These are phyloP conservation scores for Fagopyrum homotropicum DNA, from an alignment of 148 eudicot genomes.

Conservation along the genomic window DNA sequence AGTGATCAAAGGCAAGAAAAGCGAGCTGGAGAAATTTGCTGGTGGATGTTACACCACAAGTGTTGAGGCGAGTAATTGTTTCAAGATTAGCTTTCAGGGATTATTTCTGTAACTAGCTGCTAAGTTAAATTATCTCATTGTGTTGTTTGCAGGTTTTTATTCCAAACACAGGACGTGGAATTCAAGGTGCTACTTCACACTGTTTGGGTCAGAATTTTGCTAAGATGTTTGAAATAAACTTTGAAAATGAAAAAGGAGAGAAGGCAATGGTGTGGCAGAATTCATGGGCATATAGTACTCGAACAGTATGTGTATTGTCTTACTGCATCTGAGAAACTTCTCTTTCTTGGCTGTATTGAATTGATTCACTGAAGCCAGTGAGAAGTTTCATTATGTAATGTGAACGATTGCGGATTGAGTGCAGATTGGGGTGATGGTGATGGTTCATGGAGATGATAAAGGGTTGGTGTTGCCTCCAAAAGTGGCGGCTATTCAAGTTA, in stretches of 20 bases:
- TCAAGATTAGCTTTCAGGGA: not conserved
- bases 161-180: constrained; percentile 93
- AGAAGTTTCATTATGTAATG: no score
- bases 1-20: constrained; percentile 81
- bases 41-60: constrained; percentile 95
- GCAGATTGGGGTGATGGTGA: constrained; percentile 99
- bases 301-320: constrained; percentile 44
- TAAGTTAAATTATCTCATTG: not conserved
- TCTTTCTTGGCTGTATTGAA: no score
- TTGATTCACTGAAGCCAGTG: no score
- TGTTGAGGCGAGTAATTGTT: constrained; percentile 48
- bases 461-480: constrained; percentile 96
- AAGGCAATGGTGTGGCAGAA: constrained; percentile 93
- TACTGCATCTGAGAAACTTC: no score
- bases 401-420: not conserved
- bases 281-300: constrained; percentile 95
- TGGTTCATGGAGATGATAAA: constrained; percentile 98
- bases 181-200: constrained; percentile 99
- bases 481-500: constrained; percentile 77
- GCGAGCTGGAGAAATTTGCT: constrained; percentile 93
- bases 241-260: constrained; percentile 85
- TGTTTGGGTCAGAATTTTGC: constrained; percentile 97
- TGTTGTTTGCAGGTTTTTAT: constrained; percentile 59
- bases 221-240: constrained; percentile 88
- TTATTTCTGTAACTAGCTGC: not conserved